phyloP scores from a whole-genome alignment of 352 stramenopile genomes.

The Phytopythium ostracodes region DNA sequence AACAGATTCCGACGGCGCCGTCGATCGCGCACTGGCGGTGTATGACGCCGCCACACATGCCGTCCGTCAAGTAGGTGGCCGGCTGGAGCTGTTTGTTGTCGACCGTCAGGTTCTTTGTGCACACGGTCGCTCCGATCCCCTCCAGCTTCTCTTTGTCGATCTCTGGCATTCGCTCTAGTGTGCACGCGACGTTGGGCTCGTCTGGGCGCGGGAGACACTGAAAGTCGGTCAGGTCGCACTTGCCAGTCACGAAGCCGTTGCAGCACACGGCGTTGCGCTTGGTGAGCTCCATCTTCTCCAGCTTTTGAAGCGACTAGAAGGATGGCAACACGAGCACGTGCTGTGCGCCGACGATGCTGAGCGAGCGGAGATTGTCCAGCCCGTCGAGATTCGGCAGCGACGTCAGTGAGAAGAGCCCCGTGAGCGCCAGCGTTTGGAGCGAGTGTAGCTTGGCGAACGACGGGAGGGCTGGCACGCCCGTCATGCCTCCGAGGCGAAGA shows the following conservation, averaged over 20 bases:
- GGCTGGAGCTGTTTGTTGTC: slow-evolving; percentile 8
- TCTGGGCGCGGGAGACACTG: slow-evolving; percentile 18
- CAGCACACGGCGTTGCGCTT: slow-evolving; percentile 26
- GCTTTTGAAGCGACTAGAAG: slow-evolving; percentile 8
- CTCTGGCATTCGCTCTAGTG: slow-evolving; percentile 10
- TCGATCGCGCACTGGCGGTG: slow-evolving; percentile 24
- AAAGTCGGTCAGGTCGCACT: slow-evolving; percentile 18
- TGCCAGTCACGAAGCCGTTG: slow-evolving; percentile 25
- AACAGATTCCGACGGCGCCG: slow-evolving; percentile 27
- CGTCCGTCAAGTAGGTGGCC: slow-evolving; percentile 22
- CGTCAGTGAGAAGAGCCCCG: slow-evolving; percentile 9
- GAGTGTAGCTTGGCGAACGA: slow-evolving; percentile 23
- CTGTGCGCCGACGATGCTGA: slow-evolving; percentile 18
- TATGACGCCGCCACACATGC: slow-evolving; percentile 21
- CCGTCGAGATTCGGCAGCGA: slow-evolving; percentile 26
- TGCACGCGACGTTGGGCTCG: slow-evolving; percentile 20
- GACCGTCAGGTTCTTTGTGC: slow-evolving; percentile 2
- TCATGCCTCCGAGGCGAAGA: slow-evolving; percentile 25
- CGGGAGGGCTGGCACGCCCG: slow-evolving; percentile 19
- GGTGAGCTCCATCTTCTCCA: slow-evolving; percentile 16
- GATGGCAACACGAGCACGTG: slow-evolving; percentile 16
- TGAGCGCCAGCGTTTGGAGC: slow-evolving; percentile 31
- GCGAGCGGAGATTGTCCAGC: slow-evolving; percentile 8
- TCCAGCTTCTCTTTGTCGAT: slow-evolving; percentile 6
- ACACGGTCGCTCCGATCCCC: slow-evolving; percentile 7